Percentiles rank a stretch among this genome's conserved stretches.
Evolutionary conservation across 441 rosid genomes (phyloP).

Genomic region (Syzygium malaccense): DNA sequence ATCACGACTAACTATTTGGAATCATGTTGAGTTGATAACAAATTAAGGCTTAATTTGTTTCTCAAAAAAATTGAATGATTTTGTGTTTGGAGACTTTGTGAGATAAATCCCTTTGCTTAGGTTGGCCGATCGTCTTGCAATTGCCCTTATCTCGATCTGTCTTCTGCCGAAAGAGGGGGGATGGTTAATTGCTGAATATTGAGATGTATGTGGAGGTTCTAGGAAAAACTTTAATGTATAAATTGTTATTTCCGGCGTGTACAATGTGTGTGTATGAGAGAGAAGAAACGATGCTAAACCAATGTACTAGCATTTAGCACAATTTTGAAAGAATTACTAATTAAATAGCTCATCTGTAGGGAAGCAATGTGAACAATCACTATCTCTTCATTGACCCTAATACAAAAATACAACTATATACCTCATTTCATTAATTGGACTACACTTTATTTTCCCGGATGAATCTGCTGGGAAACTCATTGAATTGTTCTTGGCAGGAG

Average conservation of each 20-base stretch:
- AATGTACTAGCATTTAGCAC: not conserved
- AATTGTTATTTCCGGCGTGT: not conserved
- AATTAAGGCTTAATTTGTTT: too few relatives aligned
- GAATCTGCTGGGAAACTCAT: not conserved
- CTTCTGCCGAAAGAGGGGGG: not conserved
- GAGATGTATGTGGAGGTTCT: not conserved
- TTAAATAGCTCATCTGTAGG: not conserved
- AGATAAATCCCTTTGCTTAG: not conserved
- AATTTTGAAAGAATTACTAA: not conserved
- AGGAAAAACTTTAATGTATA: not conserved
- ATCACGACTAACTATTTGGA: not conserved
- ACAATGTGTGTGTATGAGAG: not conserved
- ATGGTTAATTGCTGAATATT: not conserved
- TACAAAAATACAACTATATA: not conserved
- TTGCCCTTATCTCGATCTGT: not conserved
- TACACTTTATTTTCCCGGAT: not conserved
- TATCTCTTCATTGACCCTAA: not conserved
- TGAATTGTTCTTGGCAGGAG: not conserved
- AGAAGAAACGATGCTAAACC: not conserved
- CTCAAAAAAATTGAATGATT: too few relatives aligned
- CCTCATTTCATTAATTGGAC: not conserved
- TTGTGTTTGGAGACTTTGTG: not conserved
- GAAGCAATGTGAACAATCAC: not conserved
- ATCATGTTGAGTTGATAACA: not conserved
- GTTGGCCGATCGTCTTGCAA: not conserved